Percentiles rank a stretch among this genome's conserved stretches.
Conservation (phyloP, 306 rosid genomes). For the Acacia confusa region DNA sequence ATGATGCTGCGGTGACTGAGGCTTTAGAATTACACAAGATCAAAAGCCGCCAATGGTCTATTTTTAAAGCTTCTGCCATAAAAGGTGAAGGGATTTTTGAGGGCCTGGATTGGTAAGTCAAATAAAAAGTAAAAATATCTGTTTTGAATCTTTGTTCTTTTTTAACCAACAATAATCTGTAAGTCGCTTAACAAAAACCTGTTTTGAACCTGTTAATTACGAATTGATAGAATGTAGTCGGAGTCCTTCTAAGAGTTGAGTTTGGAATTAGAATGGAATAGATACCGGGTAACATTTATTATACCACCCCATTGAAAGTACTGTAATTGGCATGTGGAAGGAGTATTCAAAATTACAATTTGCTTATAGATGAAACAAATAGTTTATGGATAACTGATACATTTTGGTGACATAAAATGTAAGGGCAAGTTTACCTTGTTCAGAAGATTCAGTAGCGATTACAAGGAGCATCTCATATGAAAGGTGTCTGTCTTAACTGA, state of each 20-base stretch:
- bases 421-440: not conserved
- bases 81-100: constrained; percentile 99
- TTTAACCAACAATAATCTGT: not conserved
- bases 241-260: not conserved
- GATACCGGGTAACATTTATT: not conserved
- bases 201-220: not conserved
- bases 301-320: not conserved
- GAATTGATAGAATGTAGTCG: not conserved
- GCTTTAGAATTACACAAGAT: constrained; percentile 95
- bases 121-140: not conserved
- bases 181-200: not conserved
- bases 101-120: constrained; percentile 81
- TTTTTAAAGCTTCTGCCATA: constrained; percentile 92
- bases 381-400: not conserved
- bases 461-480: not conserved
- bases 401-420: not conserved
- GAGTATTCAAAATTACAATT: not conserved
- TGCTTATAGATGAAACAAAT: not conserved
- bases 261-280: not conserved
- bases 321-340: not conserved
- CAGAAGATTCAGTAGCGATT: not conserved
- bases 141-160: not conserved
- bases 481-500: not conserved
- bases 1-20: constrained; percentile 92
- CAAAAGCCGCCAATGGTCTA: constrained; percentile 97